Evolutionary conservation across 2,329 filamentous ascomycete genomes (phyloP), one percentile per base, ranked within the genome.

Genomic region (Blastomyces percursus): DNA sequence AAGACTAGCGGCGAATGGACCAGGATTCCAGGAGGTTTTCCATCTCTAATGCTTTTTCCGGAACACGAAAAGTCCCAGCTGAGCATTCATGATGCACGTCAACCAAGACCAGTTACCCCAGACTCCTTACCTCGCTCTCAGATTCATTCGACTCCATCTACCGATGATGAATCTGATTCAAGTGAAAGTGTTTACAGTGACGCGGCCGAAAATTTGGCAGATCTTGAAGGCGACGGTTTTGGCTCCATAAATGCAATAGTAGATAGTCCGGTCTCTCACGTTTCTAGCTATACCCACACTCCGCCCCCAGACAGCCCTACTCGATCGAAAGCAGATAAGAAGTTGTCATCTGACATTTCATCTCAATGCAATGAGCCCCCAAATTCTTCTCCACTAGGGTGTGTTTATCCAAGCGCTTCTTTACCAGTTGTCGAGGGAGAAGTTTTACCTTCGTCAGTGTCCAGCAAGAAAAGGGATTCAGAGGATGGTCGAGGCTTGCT

Each of bases 21-120:
- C 50, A 78, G 78, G 50, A 73, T 86, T 19, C 86, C 86, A 9
- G 86, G 86, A 8, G 80, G 79, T 0, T 89, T 86, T 65, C 84
- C 84, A 24, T 42, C 55, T 35, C 40, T 30, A 60, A 14, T 50
- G 46, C 12, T 56, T 62, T 35, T 27, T 21, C 21, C 35, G 12
- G 38, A 55, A 50, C 30, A 60, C 30, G 51, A 60, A 50, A 55
- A 1, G 19, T 19, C 32, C 21, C 27, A 40, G 11, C 19, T 19
- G 11, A 35, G 16, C 16, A 46, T 19, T 16, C 32, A 27, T 12
- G 12, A 24, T 27, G 8, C 59, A 16, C 16, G 21, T 12, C 24
- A 30, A 55, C 48, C n/a, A 59, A 46, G 38, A 44, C 24, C 56
- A 1, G 42, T 32, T 21, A 51, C 12, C 9, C 35, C 51, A 19